Evolutionary conservation across 2,329 filamentous ascomycete genomes (phyloP).

Genomic region (Aspergillus fijiensis): DNA sequence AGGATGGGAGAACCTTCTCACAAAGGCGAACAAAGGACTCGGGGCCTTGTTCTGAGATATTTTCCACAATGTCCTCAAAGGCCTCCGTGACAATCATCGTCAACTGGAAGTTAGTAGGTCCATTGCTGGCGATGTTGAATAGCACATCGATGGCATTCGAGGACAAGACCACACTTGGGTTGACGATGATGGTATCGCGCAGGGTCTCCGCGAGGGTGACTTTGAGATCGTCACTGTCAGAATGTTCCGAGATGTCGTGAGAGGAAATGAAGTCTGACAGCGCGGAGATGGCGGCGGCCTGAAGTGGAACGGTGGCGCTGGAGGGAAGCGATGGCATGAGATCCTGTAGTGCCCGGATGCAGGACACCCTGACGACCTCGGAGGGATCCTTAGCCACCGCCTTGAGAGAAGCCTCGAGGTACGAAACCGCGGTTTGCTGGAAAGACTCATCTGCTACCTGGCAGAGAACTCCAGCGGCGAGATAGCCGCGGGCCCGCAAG

Average conservation of each 20-base stretch:
- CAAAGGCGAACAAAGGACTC: constrained; percentile 77
- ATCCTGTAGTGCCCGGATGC: constrained; percentile 79
- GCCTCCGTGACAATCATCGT: constrained; percentile 84
- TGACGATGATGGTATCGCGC: constrained; percentile 76
- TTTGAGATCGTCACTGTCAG: constrained; percentile 87
- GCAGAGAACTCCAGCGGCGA: constrained; percentile 78
- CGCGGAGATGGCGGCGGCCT: constrained; percentile 60
- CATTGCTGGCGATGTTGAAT: constrained; percentile 85
- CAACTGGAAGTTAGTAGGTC: constrained; percentile 86
- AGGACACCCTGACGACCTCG: constrained; percentile 88
- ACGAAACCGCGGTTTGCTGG: constrained; percentile 38
- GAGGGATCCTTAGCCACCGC: constrained; percentile 73
- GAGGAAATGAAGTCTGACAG: constrained; percentile 71
- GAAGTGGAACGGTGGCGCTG: constrained; percentile 54
- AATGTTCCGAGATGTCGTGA: constrained; percentile 78
- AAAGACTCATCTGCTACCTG: constrained; percentile 63
- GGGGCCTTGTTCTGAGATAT: constrained; percentile 62
- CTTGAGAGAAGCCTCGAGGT: constrained; percentile 63
- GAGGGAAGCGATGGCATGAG: constrained; percentile 57
- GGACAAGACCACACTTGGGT: constrained; percentile 71
- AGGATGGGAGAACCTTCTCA: constrained; percentile 78
- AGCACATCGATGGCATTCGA: constrained; percentile 73
- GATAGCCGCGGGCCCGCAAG: constrained; percentile 79
- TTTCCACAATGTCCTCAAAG: constrained; percentile 81
- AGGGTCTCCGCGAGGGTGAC: constrained; percentile 86